Evolutionary conservation across 768 basidiomycete genomes (phyloP).

Genomic region (Strobilomyces echinocephalus): DNA sequence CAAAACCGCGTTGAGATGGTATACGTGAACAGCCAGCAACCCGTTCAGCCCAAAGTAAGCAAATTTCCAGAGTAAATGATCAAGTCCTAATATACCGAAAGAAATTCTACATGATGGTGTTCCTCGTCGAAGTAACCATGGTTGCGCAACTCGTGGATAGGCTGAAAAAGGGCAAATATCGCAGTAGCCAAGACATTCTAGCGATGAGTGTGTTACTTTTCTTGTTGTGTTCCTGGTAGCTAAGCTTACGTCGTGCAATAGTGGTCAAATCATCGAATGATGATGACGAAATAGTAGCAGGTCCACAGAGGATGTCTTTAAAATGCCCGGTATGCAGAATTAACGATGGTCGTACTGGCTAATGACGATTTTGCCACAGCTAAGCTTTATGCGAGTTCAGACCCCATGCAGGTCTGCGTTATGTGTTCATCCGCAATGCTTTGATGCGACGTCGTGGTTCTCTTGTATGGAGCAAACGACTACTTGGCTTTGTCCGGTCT

Average conservation of each 20-base stretch:
- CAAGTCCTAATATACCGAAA: conserved; percentile 49
- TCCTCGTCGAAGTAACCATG: conserved; percentile 75
- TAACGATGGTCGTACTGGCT: not conserved
- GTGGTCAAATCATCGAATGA: conserved; percentile 57
- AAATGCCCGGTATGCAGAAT: conserved; percentile 79
- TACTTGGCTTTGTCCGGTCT: conserved; percentile 93
- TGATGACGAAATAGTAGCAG: conserved; percentile 91
- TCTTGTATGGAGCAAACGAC: conserved; percentile 95
- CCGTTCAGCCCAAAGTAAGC: conserved; percentile 64
- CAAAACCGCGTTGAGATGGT: conserved; percentile 80
- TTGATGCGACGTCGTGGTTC: conserved; percentile 93
- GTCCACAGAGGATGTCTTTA: conserved; percentile 83
- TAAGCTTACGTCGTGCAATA: conserved; percentile 24
- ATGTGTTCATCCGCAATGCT: conserved; percentile 91
- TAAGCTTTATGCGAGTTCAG: conserved; percentile 81
- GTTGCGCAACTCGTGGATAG: conserved; percentile 67
- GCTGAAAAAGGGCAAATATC: conserved; percentile 64
- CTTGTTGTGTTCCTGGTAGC: not conserved
- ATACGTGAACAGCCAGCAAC: conserved; percentile 85
- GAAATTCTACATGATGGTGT: conserved; percentile 85
- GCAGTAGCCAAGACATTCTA: conserved; percentile 57
- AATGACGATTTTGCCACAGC: conserved; percentile 34
- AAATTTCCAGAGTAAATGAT: not conserved
- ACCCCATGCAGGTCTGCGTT: conserved; percentile 82
- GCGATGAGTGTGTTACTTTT: conserved; percentile 52